A percentile compares a stretch with the other conserved stretches of the same genome.
phyloP scores from a whole-genome alignment of 371 early-diverging fungal genomes.

The Saksenaea vasiformis region DNA sequence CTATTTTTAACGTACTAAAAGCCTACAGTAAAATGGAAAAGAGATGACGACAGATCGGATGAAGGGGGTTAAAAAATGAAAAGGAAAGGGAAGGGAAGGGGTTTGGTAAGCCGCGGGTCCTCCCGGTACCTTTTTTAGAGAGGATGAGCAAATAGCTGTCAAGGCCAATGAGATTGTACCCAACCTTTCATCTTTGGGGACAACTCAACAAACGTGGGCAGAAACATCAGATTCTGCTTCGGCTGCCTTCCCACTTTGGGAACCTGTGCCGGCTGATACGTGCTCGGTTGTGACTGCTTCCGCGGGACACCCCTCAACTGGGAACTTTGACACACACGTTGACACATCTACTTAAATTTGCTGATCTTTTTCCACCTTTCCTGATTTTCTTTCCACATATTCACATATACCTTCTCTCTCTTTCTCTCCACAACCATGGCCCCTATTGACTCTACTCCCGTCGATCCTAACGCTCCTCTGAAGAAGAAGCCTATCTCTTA shows the following conservation, averaged over 20 bases:
- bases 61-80: neutral
- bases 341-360: neutral
- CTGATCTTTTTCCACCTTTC: neutral
- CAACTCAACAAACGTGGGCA: neutral
- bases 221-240: neutral
- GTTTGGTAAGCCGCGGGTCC: neutral
- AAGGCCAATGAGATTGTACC: neutral
- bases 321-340: neutral
- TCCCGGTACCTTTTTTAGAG: slow-evolving; percentile 1
- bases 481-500: slow-evolving; percentile 68
- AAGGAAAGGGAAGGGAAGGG: neutral
- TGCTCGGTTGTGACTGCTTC: neutral
- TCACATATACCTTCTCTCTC: neutral
- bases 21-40: neutral
- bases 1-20: neutral
- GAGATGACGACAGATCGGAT: neutral
- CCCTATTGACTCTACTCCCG: slow-evolving; percentile 21
- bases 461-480: slow-evolving; percentile 42
- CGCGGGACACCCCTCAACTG: neutral
- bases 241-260: slow-evolving; percentile 6
- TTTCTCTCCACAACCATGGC: slow-evolving; percentile 17
- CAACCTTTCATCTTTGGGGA: neutral
- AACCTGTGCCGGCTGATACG: neutral
- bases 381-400: slow-evolving; percentile 4
- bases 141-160: neutral